A percentile compares a stretch with the other conserved stretches of the same genome.
phyloP scores from a whole-genome alignment of 2,329 filamentous ascomycete genomes.

The Verticillium isaacii region DNA sequence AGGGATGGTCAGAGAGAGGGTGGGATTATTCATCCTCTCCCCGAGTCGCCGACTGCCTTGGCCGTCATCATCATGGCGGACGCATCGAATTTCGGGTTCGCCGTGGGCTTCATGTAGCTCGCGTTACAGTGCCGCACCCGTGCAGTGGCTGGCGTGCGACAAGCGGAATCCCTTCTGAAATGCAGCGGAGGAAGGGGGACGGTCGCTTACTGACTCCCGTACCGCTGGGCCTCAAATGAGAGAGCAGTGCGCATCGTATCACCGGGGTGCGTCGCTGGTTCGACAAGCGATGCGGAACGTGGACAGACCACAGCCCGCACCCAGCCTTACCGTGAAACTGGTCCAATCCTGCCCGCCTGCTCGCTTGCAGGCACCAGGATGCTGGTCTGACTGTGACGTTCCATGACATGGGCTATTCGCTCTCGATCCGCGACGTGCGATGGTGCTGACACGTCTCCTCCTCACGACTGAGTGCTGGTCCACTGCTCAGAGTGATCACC shows the following conservation, averaged over 20 bases:
- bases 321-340: background rate
- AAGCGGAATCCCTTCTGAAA: background rate
- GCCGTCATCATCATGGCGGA: background rate
- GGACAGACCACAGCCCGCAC: background rate
- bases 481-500: background rate
- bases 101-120: background rate
- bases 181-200: background rate
- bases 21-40: background rate
- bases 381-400: background rate
- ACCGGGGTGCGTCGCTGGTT: background rate
- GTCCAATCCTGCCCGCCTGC: background rate
- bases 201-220: background rate
- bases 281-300: background rate
- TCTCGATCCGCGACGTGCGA: background rate
- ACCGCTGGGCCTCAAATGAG: background rate
- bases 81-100: background rate
- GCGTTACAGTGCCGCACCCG: background rate
- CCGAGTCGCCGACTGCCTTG: background rate
- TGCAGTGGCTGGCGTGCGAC: no score
- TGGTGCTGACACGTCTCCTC: background rate
- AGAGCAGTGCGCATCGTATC: background rate
- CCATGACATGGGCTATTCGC: background rate
- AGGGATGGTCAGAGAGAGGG: background rate
- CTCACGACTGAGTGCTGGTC: background rate
- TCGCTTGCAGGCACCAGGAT: no score